phyloP scores from a whole-genome alignment of 345 rosid genomes.

The Salix arbutifolia region DNA sequence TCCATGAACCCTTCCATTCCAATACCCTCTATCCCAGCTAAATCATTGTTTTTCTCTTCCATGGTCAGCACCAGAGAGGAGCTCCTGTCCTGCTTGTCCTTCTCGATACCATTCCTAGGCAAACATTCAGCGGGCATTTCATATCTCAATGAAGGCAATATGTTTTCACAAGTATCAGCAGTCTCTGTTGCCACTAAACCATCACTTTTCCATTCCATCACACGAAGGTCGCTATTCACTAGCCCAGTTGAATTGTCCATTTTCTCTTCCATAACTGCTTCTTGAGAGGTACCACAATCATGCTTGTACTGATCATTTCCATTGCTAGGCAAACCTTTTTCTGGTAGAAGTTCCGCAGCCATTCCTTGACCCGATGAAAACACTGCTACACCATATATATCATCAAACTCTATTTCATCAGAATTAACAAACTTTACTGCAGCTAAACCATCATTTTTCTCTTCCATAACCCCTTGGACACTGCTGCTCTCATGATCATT shows the following conservation, averaged over 20 bases:
- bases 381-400: not conserved
- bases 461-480: conserved; percentile 1
- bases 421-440: not conserved
- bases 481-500: not conserved
- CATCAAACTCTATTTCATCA: not conserved
- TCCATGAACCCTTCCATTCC: not conserved
- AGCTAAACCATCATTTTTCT: conserved; percentile 5
- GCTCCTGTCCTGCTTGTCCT: not conserved
- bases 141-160: conserved; percentile 2
- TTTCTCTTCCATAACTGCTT: not conserved
- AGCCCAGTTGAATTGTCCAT: not conserved
- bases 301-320: not conserved
- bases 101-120: not conserved
- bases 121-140: conserved; percentile 11
- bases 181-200: not conserved
- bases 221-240: not conserved
- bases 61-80: not conserved
- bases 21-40: not conserved
- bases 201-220: conserved; percentile 15
- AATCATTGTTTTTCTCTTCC: not conserved
- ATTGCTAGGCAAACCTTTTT: not conserved
- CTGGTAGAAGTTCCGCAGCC: not conserved
- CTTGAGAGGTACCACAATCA: not conserved
- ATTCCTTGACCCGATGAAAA: not conserved
- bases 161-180: not conserved